Base-by-base conservation (phyloP, 2,329 filamentous ascomycete species). In the Aspergillus sp. region DNA sequence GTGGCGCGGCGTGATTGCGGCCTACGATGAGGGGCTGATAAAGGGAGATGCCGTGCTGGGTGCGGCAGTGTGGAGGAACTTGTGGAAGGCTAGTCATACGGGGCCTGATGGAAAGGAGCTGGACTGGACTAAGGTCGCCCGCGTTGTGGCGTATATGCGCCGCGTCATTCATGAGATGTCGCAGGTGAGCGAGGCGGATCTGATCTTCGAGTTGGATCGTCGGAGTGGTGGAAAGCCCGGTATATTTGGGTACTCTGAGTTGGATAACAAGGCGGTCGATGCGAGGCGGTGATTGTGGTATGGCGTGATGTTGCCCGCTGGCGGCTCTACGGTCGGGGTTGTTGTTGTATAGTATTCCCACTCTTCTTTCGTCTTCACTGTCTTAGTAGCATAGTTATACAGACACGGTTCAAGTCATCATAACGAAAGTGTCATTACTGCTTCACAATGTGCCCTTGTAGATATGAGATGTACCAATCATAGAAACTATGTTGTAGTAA, bases 11-110 rank as follows among this genome's bases (percentile, higher is more conserved):
- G 78, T 92, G 50, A 79, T 95, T 19, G 81, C 91, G 7, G 89
- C 90, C 1, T 76, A 79, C 62, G 74, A 75, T 40, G 76, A 79
- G 51, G 75, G 74, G 0, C 56, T 77, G 44, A 66, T 72, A 17
- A 75, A 75, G 51, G 73, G 76, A 2, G 75, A 79, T 64, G 73
- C 74, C 8, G 70, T 77, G 48, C 66, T 79, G 43, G 72, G 69
- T 4, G 74, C 88, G 40, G 94, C 94, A 8, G 79, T 99, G 45
- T 99, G 94, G 94, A 82, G 94, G 65, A 97, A 97, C 72, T 68
- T 99, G 51, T 95, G 90, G 79, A 91, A 93, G 75, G 90, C 83
- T 19, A 77, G 76, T 43, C 78, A 83, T 53, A 67, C 61, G n/a
- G 64, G 60, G 4, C 60, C 67, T 2, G 63, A 70, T 46, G 69